Base-by-base conservation (phyloP, 179 eudicot genomes). In the Pouteria campechiana region DNA sequence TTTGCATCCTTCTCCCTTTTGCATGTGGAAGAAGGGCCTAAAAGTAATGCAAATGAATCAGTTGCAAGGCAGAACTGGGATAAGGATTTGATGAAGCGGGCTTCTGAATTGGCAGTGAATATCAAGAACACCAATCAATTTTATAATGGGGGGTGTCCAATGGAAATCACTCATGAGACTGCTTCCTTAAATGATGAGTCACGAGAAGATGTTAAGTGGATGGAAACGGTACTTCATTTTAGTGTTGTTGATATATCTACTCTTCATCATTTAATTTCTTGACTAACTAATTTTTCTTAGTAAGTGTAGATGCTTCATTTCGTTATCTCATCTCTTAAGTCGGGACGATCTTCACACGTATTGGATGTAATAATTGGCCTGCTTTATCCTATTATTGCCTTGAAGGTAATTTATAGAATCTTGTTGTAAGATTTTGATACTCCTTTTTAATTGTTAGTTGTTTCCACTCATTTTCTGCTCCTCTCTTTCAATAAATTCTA, bases 141-240 rank as follows among this genome's bases (percentile, higher is more conserved):
- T 6, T 81, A 77, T 42, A 70, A 61, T 56, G 37, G 64, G 56
- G 83, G 76, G 44, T 45, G 54, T 42, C 48, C 52, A 63, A 51
- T 55, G 37, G 78, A 63, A 36, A 38, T n/a, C 33, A 52, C 28
- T 23, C 38, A 32, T 37, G 77, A 66, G 46, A 75, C 75, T 44
- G 92, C 74, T 43, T 27, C 38, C 13, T 54, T 56, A 41, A 69
- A 39, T 65, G 94, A 55, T 6, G 37, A 78, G 60, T 68, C 72
- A 16, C 63, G 61, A 52, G 88, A 92, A 67, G 99, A 87, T 70
- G 65, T 83, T 30, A 87, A 83, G 55, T 87, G 99, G 99, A 81
- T 92, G 94, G 99, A 92, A 73, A 87, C 99, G 88, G 99, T 92
- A 87, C 11, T 25, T 30, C 3, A 29, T 28, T 37, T 24, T 36